These are phyloP conservation scores for Melampsora larici-populina DNA, from an alignment of 1,284 basidiomycete genomes.

Conservation along the genomic window DNA sequence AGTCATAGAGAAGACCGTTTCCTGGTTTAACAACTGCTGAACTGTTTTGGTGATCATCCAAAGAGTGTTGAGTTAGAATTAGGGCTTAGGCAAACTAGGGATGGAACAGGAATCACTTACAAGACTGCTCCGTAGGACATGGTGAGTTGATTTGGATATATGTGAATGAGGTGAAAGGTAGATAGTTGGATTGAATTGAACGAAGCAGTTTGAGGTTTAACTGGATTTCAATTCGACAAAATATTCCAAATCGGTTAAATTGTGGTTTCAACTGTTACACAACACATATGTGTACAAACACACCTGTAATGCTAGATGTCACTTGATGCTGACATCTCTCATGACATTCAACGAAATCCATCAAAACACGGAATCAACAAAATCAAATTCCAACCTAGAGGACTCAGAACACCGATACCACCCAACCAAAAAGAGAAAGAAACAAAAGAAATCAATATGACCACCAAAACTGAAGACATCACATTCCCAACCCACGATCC, in stretches of 20 bases:
- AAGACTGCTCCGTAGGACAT: neutral
- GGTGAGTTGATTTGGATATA: neutral
- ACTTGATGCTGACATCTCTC: neutral
- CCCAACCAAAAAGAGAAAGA: neutral
- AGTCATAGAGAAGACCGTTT: slow-evolving; percentile 33
- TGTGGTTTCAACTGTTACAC: neutral
- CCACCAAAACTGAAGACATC: neutral
- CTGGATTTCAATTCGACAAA: no score
- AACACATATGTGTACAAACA: neutral
- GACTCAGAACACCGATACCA: neutral
- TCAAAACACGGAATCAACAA: neutral
- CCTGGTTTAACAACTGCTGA: slow-evolving; percentile 38
- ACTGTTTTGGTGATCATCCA: neutral
- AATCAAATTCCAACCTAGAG: neutral
- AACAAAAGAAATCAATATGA: neutral
- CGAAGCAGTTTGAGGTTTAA: neutral
- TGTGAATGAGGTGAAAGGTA: neutral
- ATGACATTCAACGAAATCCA: neutral
- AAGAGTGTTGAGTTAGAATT: neutral
- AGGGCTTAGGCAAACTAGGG: neutral
- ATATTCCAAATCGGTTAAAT: neutral
- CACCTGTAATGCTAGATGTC: neutral
- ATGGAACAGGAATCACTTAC: neutral
- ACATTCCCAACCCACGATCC: slow-evolving; percentile 54
- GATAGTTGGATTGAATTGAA: neutral